Conservation (phyloP, 2,329 filamentous ascomycete genomes). For the Gyromitra esculenta region DNA sequence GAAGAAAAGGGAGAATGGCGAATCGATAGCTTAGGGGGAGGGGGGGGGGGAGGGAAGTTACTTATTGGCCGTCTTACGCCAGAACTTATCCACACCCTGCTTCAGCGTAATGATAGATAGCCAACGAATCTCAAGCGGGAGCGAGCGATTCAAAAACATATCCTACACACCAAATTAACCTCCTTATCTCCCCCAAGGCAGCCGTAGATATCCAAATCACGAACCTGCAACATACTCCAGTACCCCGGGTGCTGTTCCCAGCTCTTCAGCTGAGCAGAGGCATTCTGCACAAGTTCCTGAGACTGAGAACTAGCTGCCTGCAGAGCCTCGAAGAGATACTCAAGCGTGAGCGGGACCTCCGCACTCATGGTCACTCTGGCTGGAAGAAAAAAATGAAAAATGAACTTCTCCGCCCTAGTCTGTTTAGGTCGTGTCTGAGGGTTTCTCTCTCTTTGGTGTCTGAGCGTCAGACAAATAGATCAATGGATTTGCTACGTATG, state of each 20-base stretch:
- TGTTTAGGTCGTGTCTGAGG: background rate
- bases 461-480: background rate
- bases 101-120: conserved; percentile 94
- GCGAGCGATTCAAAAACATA: conserved; percentile 80
- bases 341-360: conserved; percentile 63
- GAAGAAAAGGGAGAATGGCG: background rate
- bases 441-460: background rate
- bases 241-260: conserved; percentile 65
- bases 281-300: conserved; percentile 65
- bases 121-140: conserved; percentile 82
- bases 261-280: conserved; percentile 65
- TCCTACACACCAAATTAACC: conserved; percentile 64
- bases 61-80: conserved; percentile 81
- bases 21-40: background rate
- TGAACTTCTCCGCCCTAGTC: background rate
- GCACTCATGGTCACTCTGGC: conserved; percentile 42
- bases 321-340: conserved; percentile 64
- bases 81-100: conserved; percentile 94
- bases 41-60: conserved; percentile 59
- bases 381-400: background rate
- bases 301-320: conserved; percentile 64
- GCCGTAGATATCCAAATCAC: conserved; percentile 5
- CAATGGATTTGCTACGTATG: background rate
- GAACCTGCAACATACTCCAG: conserved; percentile 67
- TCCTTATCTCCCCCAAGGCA: background rate